Evolutionary conservation across 768 basidiomycete genomes (phyloP).

Genomic region (Amanita subjunquillea): DNA sequence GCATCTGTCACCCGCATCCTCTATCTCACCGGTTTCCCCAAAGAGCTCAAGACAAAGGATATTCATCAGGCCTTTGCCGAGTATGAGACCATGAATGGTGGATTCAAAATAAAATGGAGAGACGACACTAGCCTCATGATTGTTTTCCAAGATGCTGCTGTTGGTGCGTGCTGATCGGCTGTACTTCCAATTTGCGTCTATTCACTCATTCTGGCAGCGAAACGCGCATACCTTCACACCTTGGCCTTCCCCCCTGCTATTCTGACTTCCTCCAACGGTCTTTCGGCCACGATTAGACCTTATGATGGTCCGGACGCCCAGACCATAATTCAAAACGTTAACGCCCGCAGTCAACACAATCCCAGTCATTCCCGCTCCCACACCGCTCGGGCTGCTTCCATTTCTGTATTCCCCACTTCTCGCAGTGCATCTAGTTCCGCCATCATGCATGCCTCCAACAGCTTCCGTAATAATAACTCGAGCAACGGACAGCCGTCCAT

Average conservation of each 20-base stretch:
- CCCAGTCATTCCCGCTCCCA: slow-evolving; percentile 59
- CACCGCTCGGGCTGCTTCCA: slow-evolving; percentile 57
- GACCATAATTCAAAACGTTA: slow-evolving; percentile 72
- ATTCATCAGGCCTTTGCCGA: slow-evolving; percentile 86
- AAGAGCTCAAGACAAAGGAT: slow-evolving; percentile 96
- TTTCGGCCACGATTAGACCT: slow-evolving; percentile 62
- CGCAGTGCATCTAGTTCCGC: slow-evolving; percentile 35
- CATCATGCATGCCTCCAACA: slow-evolving; percentile 9
- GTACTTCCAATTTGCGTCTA: slow-evolving; percentile 2
- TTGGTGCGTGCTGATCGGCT: slow-evolving; percentile 51
- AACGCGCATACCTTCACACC: slow-evolving; percentile 88
- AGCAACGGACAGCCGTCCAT: slow-evolving; percentile 26
- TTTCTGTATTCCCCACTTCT: slow-evolving; percentile 48
- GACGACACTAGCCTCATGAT: slow-evolving; percentile 94
- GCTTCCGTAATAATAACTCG: slow-evolving; percentile 24
- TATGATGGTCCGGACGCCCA: slow-evolving; percentile 96
- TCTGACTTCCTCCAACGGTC: slow-evolving; percentile 46
- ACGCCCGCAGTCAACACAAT: slow-evolving; percentile 58
- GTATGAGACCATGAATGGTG: slow-evolving; percentile 78
- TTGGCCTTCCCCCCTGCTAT: slow-evolving; percentile 74
- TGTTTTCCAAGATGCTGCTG: slow-evolving; percentile 84
- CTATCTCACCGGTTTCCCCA: slow-evolving; percentile 82
- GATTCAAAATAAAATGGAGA: slow-evolving; percentile 98
- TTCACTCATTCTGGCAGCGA: slow-evolving; percentile 42
- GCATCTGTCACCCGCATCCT: slow-evolving; percentile 96